Evolutionary conservation across 2,329 filamentous ascomycete species (phyloP).

Genomic region (Lachnellula arida): DNA sequence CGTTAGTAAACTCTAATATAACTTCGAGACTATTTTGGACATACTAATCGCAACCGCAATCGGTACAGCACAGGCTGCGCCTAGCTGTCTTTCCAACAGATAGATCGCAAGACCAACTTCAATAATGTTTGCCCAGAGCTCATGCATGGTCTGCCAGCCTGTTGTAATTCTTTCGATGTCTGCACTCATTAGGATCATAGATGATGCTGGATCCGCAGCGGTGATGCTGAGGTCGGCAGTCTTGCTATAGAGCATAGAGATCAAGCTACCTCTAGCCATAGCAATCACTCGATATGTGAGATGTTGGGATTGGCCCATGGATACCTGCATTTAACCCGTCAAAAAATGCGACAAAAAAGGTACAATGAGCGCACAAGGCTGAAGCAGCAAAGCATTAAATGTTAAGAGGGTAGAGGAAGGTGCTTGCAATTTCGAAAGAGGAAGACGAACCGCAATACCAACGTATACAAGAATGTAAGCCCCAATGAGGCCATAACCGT

Average conservation of each 20-base stretch:
- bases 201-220: slow-evolving; percentile 16
- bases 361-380: no score
- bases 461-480: slow-evolving; percentile 13
- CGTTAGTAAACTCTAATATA: slow-evolving; percentile 4
- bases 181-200: slow-evolving; percentile 42
- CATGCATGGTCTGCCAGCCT: slow-evolving; percentile 30
- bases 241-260: slow-evolving; percentile 25
- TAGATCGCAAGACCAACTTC: slow-evolving; percentile 37
- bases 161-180: slow-evolving; percentile 31
- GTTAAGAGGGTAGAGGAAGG: not conserved
- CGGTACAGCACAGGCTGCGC: slow-evolving; percentile 8
- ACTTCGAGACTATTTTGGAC: slow-evolving; percentile 2
- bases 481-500: slow-evolving; percentile 11
- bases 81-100: slow-evolving; percentile 34
- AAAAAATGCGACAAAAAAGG: no score
- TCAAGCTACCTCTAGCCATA: slow-evolving; percentile 23
- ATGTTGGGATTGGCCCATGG: slow-evolving; percentile 17
- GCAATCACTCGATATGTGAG: slow-evolving; percentile 18
- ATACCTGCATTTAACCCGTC: not conserved
- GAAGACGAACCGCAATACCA: slow-evolving; percentile 7
- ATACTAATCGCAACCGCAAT: slow-evolving; percentile 8
- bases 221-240: slow-evolving; percentile 23
- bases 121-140: slow-evolving; percentile 37
- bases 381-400: not conserved
- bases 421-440: not conserved